Percentiles rank a stretch among this genome's conserved stretches.
These are phyloP conservation scores for Kwoniella dejecticola DNA, from an alignment of 768 basidiomycete genomes.

Conservation along the genomic window DNA sequence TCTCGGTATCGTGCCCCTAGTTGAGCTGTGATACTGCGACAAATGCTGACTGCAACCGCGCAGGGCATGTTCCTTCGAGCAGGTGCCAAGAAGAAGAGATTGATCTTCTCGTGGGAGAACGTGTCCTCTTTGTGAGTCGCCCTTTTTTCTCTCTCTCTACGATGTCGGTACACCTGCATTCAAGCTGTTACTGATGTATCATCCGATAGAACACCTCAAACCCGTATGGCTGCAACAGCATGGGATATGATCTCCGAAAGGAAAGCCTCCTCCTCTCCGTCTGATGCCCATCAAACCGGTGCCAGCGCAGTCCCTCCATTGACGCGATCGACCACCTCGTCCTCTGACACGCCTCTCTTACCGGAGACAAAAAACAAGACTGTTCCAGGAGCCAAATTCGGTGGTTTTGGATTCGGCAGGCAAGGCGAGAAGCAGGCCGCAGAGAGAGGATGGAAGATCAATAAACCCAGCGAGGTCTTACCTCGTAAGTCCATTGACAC, in stretches of 20 bases:
- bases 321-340: constrained; percentile 6
- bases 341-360: constrained; percentile 32
- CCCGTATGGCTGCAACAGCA: constrained; percentile 47
- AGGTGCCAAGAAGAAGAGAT: constrained; percentile 55
- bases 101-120: constrained; percentile 54
- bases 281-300: neutral
- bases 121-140: constrained; percentile 47
- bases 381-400: constrained; percentile 42
- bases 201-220: constrained; percentile 53
- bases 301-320: neutral
- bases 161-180: no score
- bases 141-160: neutral
- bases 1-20: no score
- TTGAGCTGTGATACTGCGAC: no score
- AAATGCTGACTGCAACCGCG: no score
- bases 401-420: constrained; percentile 74
- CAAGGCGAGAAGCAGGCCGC: constrained; percentile 75
- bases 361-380: constrained; percentile 22
- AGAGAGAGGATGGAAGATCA: constrained; percentile 60
- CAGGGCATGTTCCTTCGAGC: constrained; percentile 44
- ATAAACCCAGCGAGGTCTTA: constrained; percentile 44
- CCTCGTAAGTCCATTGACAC: constrained; percentile 39
- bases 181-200: no score
- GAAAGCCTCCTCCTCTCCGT: constrained; percentile 12
- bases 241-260: constrained; percentile 50